These are phyloP conservation scores for Tausonia pullulans DNA, from an alignment of 1,284 basidiomycete species.

Conservation along the genomic window DNA sequence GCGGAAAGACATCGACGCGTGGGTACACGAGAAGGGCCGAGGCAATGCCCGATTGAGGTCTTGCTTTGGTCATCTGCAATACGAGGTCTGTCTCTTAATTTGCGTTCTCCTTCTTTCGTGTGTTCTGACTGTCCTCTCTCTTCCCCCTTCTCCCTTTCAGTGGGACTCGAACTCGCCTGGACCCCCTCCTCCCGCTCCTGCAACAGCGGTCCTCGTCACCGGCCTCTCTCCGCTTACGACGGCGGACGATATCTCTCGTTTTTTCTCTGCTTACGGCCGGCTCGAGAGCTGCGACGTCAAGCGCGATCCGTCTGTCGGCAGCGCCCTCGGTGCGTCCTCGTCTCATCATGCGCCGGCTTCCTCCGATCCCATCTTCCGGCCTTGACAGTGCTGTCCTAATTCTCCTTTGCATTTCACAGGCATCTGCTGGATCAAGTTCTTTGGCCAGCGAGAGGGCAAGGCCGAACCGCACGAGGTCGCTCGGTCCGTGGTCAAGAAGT, in stretches of 20 bases:
- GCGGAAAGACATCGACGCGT: too few relatives aligned
- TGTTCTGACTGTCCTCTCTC: too few relatives aligned
- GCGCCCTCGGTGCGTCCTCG: constrained; percentile 41
- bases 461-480: constrained; percentile 33
- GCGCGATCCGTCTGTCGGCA: constrained; percentile 66
- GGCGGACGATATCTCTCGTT: constrained; percentile 51
- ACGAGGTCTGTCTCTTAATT: too few relatives aligned
- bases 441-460: constrained; percentile 22
- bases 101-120: too few relatives aligned
- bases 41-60: too few relatives aligned
- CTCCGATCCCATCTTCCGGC: neutral
- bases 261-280: constrained; percentile 57
- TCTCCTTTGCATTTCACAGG: constrained; percentile 35
- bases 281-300: constrained; percentile 66
- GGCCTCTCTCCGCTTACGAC: constrained; percentile 62
- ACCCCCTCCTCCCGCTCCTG: constrained; percentile 55
- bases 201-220: constrained; percentile 55
- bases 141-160: constrained; percentile 33
- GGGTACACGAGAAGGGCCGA: too few relatives aligned
- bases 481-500: constrained; percentile 28
- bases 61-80: too few relatives aligned
- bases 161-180: constrained; percentile 66
- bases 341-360: neutral
- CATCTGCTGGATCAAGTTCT: constrained; percentile 64
- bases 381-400: neutral